Evolutionary conservation across 495 filamentous ascomycete species (phyloP).

Genomic region (Lichenothelia convexa): DNA sequence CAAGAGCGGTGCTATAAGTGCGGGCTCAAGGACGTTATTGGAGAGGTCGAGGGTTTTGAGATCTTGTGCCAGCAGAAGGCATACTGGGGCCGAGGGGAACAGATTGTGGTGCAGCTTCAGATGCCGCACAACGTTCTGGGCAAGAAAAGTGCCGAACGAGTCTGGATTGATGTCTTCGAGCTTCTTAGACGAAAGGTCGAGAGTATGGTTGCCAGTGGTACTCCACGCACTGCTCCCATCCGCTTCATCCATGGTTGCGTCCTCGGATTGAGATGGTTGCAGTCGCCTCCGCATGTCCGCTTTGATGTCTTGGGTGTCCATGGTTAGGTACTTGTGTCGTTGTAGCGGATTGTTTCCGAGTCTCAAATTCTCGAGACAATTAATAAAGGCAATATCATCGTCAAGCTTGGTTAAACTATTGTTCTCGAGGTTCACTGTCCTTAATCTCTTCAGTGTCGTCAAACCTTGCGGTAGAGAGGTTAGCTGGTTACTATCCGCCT

Average conservation of each 20-base stretch:
- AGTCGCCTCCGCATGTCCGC: constrained; percentile 50
- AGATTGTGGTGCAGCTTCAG: constrained; percentile 62
- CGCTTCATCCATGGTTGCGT: no score
- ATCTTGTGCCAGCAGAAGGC: constrained; percentile 44
- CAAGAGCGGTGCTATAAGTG: constrained; percentile 40
- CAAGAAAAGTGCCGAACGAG: constrained; percentile 27
- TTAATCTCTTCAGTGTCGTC: constrained; percentile 41
- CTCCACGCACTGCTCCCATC: no score
- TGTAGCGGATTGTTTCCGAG: constrained; percentile 73
- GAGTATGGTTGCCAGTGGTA: no score
- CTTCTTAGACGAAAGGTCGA: constrained; percentile 27
- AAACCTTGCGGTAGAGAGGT: constrained; percentile 58
- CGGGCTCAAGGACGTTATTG: constrained; percentile 53
- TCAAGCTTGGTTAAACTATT: constrained; percentile 68
- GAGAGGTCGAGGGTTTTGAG: constrained; percentile 62
- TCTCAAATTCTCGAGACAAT: constrained; percentile 49
- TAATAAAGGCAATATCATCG: constrained; percentile 62
- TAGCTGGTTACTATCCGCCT: constrained; percentile 66
- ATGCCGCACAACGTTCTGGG: constrained; percentile 28
- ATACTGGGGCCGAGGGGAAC: constrained; percentile 48
- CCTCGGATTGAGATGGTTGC: no score
- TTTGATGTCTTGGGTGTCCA: constrained; percentile 70
- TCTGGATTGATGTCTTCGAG: constrained; percentile 30
- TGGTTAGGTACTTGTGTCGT: constrained; percentile 65
- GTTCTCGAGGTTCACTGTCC: constrained; percentile 59